phyloP scores from a whole-genome alignment of 208 protist species.

The Strigomonas culicis region DNA sequence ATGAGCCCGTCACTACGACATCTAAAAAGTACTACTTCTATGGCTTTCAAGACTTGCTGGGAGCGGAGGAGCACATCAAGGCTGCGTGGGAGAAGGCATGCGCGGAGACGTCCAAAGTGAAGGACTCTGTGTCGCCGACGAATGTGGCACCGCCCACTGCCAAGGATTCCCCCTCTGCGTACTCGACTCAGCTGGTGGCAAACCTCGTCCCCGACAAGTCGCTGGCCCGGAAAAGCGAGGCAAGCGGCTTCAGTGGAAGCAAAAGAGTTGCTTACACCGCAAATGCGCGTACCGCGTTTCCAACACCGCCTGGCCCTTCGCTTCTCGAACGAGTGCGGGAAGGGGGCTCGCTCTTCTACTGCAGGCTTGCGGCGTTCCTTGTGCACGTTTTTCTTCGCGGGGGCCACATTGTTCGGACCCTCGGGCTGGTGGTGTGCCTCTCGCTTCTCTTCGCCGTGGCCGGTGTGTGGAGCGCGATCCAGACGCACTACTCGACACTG shows the following conservation, averaged over 20 bases:
- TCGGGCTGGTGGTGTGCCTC: background rate
- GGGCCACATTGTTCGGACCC: background rate
- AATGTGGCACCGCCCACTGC: background rate
- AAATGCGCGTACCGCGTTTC: too few relatives aligned
- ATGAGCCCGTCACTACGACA: slow-evolving; percentile 15
- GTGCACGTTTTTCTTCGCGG: background rate
- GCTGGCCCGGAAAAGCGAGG: too few relatives aligned
- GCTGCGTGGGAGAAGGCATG: slow-evolving; percentile 31
- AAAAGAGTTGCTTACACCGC: too few relatives aligned
- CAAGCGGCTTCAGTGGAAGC: background rate
- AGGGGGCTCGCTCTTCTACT: background rate
- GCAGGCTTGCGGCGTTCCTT: background rate
- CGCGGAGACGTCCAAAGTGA: background rate
- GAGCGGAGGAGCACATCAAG: slow-evolving; percentile 45
- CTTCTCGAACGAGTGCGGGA: background rate
- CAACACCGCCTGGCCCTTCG: background rate
- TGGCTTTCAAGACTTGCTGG: slow-evolving; percentile 73
- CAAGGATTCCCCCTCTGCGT: background rate
- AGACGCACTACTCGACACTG: background rate
- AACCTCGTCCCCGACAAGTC: background rate
- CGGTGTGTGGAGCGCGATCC: too few relatives aligned
- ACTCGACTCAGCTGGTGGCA: background rate
- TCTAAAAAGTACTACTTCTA: slow-evolving; percentile 61
- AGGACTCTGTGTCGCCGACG: background rate
- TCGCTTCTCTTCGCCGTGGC: background rate